Base-by-base conservation (phyloP, 257 asterid species). In the Solanum sejunctum region DNA sequence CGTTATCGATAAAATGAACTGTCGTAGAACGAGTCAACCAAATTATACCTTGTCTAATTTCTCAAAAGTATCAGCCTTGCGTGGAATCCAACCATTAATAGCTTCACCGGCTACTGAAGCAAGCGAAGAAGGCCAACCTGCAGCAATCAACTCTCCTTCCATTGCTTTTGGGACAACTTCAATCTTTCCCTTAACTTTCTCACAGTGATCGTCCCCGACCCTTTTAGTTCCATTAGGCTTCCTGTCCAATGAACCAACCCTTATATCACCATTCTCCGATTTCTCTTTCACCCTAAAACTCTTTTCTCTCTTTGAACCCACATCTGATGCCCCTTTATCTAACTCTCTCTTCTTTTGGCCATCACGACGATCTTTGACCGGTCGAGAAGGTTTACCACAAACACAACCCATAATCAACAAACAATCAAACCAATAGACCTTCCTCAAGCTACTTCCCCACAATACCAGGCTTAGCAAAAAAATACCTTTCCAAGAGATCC, bases 91-190 rank as follows among this genome's bases (percentile, higher is more conserved):
- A 79, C 99, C 99, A 70, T 70, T 87, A 79, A 97, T 91, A 81
- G 98, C 98, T 88, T 95, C 99, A 8, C 97, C 96, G 2, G 99
- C 98, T 52, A 92, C 98, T 0, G 92, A 87, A 78, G 91, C 98
- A n/a, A 97, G 93, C 96, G 98, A 97, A 87, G 95, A 85, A 43
- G 99, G 99, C 99, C 99, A 96, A 43, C 98, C 99, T 2, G 98
- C 99, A 18, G 97, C 97, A 84, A 94, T 86, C 75, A 91, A 94
- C 84, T 97, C 99, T 13, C 93, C 99, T 88, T 94, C 96, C 21
- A 87, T 61, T 26, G 95, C 96, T 81, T 89, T 91, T 5, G 97
- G 97, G 84, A 97, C 84, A 84, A 84, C 90, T 83, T 87, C 91
- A 85, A 72, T 87, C 82, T 60, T 80, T 78, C 87, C 92, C 23